Conservation (phyloP, 148 eudicot species). For the Chenopodium berlandieri region DNA sequence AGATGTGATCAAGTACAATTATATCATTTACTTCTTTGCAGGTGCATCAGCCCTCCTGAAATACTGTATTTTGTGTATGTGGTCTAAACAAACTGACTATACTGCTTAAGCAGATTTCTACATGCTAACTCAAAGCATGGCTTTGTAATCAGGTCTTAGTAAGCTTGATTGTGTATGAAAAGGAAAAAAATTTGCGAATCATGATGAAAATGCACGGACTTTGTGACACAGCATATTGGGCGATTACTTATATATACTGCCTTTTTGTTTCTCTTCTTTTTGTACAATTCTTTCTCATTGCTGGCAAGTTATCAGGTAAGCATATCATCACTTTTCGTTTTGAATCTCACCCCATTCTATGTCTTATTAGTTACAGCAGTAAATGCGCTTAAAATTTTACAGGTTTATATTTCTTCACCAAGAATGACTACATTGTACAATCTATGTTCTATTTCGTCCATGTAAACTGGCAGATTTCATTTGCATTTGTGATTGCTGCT, state of each 20-base stretch:
- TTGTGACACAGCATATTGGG: conserved; percentile 77
- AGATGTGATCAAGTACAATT: too few species aligned
- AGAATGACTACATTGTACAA: conserved; percentile 64
- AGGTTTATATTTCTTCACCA: conserved; percentile 61
- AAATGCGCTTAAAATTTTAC: conserved; percentile 21
- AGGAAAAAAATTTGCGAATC: too few species aligned
- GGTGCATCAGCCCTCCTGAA: too few species aligned
- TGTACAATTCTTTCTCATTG: conserved; percentile 59
- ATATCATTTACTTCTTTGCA: too few species aligned
- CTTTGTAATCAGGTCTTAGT: too few species aligned
- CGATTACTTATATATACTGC: conserved; percentile 65
- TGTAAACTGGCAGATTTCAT: conserved; percentile 63
- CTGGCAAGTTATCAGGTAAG: conserved; percentile 43
- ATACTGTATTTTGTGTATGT: too few species aligned
- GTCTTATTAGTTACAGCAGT: neutral
- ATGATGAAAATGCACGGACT: conserved; percentile 89
- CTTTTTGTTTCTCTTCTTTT: conserved; percentile 53
- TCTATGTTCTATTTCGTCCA: conserved; percentile 66
- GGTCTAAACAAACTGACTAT: too few species aligned
- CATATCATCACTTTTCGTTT: neutral
- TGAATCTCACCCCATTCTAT: neutral
- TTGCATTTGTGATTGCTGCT: conserved; percentile 59
- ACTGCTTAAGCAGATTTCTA: too few species aligned
- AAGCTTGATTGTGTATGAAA: too few species aligned
- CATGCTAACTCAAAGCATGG: too few species aligned